A percentile compares a stretch with the other conserved stretches of the same genome.
phyloP scores from a whole-genome alignment of 2,329 filamentous ascomycete genomes.

The Sporothrix inflata region DNA sequence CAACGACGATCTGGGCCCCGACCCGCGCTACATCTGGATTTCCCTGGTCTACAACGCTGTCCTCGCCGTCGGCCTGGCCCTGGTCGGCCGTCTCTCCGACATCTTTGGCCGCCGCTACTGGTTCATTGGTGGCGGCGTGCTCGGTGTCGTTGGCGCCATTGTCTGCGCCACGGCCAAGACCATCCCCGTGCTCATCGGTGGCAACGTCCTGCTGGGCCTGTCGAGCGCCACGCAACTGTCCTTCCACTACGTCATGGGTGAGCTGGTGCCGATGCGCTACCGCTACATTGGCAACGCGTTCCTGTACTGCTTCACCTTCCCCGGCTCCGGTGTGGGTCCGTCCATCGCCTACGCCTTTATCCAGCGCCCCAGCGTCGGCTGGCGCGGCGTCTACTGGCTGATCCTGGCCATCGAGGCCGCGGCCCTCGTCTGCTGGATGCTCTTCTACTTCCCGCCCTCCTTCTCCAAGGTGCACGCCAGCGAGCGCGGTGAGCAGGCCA shows the following conservation, averaged over 20 bases:
- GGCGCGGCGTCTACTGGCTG: conserved; percentile 40
- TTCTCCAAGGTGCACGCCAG: conserved; percentile 40
- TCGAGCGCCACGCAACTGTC: conserved; percentile 44
- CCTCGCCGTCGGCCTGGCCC: conserved; percentile 37
- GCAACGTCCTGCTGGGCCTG: conserved; percentile 44
- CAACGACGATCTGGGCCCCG: conserved; percentile 31
- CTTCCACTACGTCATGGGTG: conserved; percentile 44
- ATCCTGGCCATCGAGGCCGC: conserved; percentile 39
- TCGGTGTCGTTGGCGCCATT: conserved; percentile 45
- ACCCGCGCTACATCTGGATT: conserved; percentile 39
- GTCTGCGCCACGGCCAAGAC: conserved; percentile 44
- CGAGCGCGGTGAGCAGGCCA: conserved; percentile 29
- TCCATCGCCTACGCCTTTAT: conserved; percentile 38
- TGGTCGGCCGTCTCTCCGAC: conserved; percentile 38
- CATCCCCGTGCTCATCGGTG: conserved; percentile 44
- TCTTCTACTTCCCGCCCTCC: conserved; percentile 43
- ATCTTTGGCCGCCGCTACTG: conserved; percentile 40
- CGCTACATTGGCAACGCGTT: conserved; percentile 41
- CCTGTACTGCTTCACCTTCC: conserved; percentile 42
- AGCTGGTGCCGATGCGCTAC: conserved; percentile 46
- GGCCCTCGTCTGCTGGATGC: conserved; percentile 39
- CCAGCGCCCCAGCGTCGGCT: conserved; percentile 36
- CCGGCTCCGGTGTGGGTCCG: conserved; percentile 38
- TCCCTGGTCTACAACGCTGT: conserved; percentile 40
- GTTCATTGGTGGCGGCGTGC: conserved; percentile 38